Evolutionary conservation across 768 basidiomycete species (phyloP), one percentile per base, ranked within the genome.

Genomic region (Porpolomopsis calyptriformis): DNA sequence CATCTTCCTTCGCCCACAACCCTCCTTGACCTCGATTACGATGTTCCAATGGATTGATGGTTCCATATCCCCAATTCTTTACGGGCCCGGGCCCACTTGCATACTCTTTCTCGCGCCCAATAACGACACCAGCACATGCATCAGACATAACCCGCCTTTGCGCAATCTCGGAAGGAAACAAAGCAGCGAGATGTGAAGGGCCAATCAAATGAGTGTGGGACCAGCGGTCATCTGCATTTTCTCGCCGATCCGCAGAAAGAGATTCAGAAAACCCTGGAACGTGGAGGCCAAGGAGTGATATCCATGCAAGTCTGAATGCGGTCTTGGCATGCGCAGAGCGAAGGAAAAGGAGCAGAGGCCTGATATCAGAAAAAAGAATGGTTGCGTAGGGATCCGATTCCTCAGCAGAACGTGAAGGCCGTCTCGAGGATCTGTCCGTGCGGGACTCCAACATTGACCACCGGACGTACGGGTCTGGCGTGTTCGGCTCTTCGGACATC

Each of bases 321-420:
- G 72, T 53, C 63, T 76, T 77, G 0, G 76, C 74, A 22, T 55
- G 59, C 10, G 54, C 49, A 14, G 72, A 68, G 11, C 59, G 62
- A 37, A 84, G 48, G 40, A 67, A 51, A 37, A 86, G 60, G 11
- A 89, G 60, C 24, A 79, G 60, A 3, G 73, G 60, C 18, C 76
- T 74, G 50, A 91, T 71, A 55, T 91, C 88, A 26, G 74, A 69
- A 58, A 91, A 83, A 12, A 91, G 63, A 25, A 90, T 72, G 3
- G 72, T 77, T 2, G 78, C 67, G 55, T 85, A 87, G 4, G 87
- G 88, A 57, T 91, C 88, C 14, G 64, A 58, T 4, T 73, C 68
- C 47, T 79, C 68, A 6, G 64, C 62, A 2, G 80, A 76, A 40
- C 79, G 76, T 5, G 68, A 60, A n/a, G 85, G 78, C 2, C 79